Evolutionary conservation across 495 filamentous ascomycete species (phyloP), one percentile per base, ranked within the genome.

Genomic region (Penicillium angulare): DNA sequence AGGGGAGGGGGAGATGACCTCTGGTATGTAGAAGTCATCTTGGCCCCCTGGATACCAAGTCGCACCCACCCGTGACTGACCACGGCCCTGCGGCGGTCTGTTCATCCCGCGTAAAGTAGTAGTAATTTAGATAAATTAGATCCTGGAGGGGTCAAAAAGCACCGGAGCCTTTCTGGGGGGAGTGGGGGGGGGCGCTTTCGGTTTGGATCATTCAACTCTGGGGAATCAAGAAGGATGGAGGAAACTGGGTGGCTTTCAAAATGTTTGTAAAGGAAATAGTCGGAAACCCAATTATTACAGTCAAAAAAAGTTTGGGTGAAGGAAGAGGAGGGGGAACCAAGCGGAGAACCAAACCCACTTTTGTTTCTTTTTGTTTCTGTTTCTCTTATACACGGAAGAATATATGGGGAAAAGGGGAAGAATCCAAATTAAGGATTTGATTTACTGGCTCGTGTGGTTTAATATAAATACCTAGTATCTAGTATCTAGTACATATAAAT

Each of bases 21-120:
- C 85, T 57, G 85, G 82, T 65, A 84, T 86, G 69, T 87, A 89
- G 60, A 90, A 97, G 71, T 95, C 90, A 77, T 97, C 92, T 52
- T 81, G 76, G 32, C 86, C 88, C 63, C 92, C 90, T 57, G 93
- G 92, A 69, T 88, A 86, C 75, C 95, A 96, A 40, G 92, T 95
- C 51, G 92, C 90, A 64, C 86, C 86, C 59, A 92, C 72, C 52
- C 75, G 65, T 58, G 69, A 63, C 60, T 75, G 75, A 67, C 69
- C 71, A 62, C 64, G 69, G 56, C 74, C 69, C 58, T 72, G 50
- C 15, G 50, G 44, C 20, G 52, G 54, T 47, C 54, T 63, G 55
- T 73, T 71, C 73, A 74, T 74, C 42, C 42, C 46, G 50, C 17
- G 26, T 34, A 20, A 31, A n/a, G 44, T 35, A 26, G 24, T 36